A percentile compares a stretch with the other conserved stretches of the same genome.
These are phyloP conservation scores for Nitzschia sp. DNA, from an alignment of 108 stramenopile species.

Conservation along the genomic window DNA sequence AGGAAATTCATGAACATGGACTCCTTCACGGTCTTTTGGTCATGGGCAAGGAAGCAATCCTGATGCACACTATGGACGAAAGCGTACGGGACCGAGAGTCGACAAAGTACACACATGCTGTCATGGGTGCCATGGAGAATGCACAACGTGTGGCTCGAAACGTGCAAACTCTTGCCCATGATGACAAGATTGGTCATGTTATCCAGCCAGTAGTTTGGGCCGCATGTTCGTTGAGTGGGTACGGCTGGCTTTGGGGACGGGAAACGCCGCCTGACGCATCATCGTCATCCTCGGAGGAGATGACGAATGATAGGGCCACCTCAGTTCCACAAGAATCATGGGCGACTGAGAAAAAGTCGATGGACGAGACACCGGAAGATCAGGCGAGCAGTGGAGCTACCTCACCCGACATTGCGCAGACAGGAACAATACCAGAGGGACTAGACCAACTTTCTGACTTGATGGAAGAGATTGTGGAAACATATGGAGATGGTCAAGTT, in stretches of 20 bases:
- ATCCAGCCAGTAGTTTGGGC: constrained; percentile 15
- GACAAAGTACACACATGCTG: constrained; percentile 32
- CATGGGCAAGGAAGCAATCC: constrained; percentile 25
- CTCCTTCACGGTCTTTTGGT: constrained; percentile 29
- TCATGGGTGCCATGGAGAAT: constrained; percentile 25
- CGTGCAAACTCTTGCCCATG: constrained; percentile 24
- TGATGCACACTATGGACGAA: background rate
- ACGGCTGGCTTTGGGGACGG: constrained; percentile 27
- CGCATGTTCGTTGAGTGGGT: constrained; percentile 11
- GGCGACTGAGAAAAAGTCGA: background rate
- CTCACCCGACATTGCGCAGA: no score
- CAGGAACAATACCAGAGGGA: background rate
- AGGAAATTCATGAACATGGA: constrained; percentile 32
- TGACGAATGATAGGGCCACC: background rate
- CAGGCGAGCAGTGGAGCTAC: background rate
- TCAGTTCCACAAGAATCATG: background rate
- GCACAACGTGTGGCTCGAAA: constrained; percentile 32
- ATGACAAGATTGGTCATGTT: constrained; percentile 17
- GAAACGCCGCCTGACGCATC: background rate
- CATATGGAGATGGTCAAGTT: background rate
- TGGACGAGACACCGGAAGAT: background rate
- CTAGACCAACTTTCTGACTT: background rate
- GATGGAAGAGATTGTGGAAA: constrained; percentile 3
- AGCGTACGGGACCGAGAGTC: background rate
- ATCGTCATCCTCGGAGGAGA: background rate